Evolutionary conservation across 768 basidiomycete genomes (phyloP).

Genomic region (Trametes meyenii): DNA sequence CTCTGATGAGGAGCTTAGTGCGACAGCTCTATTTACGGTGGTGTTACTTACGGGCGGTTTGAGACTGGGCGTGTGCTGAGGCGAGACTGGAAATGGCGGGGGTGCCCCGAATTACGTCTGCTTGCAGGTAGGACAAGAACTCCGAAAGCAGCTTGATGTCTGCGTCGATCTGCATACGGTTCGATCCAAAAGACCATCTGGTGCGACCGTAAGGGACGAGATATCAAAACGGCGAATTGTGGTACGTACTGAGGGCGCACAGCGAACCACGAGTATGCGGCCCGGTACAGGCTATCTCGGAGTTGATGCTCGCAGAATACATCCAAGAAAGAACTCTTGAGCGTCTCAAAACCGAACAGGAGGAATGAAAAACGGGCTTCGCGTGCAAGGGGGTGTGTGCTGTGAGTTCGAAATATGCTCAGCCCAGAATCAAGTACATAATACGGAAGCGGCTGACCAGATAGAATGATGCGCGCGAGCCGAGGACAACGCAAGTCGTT

Average conservation of each 20-base stretch:
- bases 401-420: slow-evolving; percentile 34
- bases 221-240: background rate
- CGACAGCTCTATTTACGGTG: too few relatives aligned
- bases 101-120: slow-evolving; percentile 67
- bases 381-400: slow-evolving; percentile 89
- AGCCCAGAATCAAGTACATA: background rate
- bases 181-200: slow-evolving; percentile 97
- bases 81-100: slow-evolving; percentile 64
- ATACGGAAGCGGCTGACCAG: slow-evolving; percentile 54
- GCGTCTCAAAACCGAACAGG: slow-evolving; percentile 88
- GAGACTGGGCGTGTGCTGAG: slow-evolving; percentile 43
- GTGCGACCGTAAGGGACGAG: background rate
- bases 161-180: slow-evolving; percentile 85
- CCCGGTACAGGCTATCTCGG: slow-evolving; percentile 73
- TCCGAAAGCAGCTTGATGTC: slow-evolving; percentile 89
- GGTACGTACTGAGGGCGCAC: slow-evolving; percentile 81
- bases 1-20: slow-evolving; percentile 39
- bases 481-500: slow-evolving; percentile 84
- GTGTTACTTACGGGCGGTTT: slow-evolving; percentile 31
- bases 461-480: slow-evolving; percentile 66
- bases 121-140: slow-evolving; percentile 75
- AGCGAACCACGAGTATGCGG: slow-evolving; percentile 93
- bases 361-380: slow-evolving; percentile 90
- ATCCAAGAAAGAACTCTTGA: slow-evolving; percentile 88
- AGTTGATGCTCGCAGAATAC: slow-evolving; percentile 74